Evolutionary conservation across 2,329 filamentous ascomycete species (phyloP), one percentile per base, ranked within the genome.

Genomic region (Beauveria medogensis): DNA sequence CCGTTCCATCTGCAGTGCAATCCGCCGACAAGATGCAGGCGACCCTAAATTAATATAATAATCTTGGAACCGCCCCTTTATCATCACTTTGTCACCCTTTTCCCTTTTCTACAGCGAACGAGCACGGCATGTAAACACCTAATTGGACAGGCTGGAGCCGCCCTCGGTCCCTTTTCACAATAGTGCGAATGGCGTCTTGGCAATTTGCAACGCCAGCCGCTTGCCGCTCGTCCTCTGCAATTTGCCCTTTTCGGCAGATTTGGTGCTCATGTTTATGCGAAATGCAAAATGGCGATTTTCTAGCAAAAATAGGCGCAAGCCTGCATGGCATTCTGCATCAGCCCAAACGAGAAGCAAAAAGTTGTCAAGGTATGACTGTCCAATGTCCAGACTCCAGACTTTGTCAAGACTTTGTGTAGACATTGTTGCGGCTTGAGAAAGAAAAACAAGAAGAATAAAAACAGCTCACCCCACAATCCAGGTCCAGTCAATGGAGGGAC

Each of bases 141-240:
- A 54, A 28, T 44, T 41, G 52, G 22, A 16, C 28, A 20, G 5
- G 30, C 28, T 30, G 28, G 18, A n/a, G 18, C 16, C 37, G 50
- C 26, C 20, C 52, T 26, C 34, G 20, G 34, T 57, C 24, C 30
- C 28, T 37, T 40, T 10, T 5, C 41, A 50, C 12, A 50, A 41
- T 58, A 51, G 46, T 34, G 54, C 54, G 55, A 28, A 50, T 41
- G 30, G 55, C 34, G 55, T 41, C 55, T 51, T 51, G 46, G 46
- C 46, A 51, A 57, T 37, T 50, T 57, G 24, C 14, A 40, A 57
- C n/a, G 20, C n/a, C 18, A n/a, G 54, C 44, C 24, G 16, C 30
- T 34, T 34, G 30, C 34, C 34, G 34, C 34, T 37, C 34, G 34
- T 37, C 34, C 34, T 37, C 34, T 37, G 34, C 34, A 16, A 37